Evolutionary conservation across 805 yeast genomes (phyloP).

Genomic region (Jamesozyma lodderae): DNA sequence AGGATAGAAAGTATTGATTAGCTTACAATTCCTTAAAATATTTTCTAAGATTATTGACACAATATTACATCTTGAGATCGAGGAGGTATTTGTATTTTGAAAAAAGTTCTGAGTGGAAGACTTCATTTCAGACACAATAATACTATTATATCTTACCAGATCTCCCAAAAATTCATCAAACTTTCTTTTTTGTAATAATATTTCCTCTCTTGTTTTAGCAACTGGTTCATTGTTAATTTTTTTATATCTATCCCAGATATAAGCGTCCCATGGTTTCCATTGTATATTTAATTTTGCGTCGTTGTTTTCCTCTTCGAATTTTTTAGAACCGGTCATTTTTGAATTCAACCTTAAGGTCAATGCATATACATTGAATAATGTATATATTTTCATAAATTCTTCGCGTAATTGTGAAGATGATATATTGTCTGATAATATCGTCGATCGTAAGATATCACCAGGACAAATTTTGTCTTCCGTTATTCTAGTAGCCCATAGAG

Average conservation of each 20-base stretch:
- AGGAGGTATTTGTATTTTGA: neutral
- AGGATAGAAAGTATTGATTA: constrained; percentile 16
- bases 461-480: constrained; percentile 13
- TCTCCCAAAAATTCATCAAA: constrained; percentile 16
- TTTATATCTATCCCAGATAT: constrained; percentile 12
- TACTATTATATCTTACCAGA: constrained; percentile 11
- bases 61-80: constrained; percentile 7
- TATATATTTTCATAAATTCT: constrained; percentile 18
- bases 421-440: constrained; percentile 11
- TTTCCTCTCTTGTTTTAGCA: constrained; percentile 8
- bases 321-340: neutral
- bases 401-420: constrained; percentile 10
- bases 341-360: constrained; percentile 8
- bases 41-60: constrained; percentile 9
- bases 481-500: constrained; percentile 11
- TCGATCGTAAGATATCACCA: constrained; percentile 19
- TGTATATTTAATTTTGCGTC: neutral
- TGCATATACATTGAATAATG: constrained; percentile 14
- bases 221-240: constrained; percentile 6
- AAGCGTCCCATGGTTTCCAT: constrained; percentile 16
- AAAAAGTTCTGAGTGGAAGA: constrained; percentile 5
- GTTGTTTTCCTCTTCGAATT: neutral
- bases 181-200: constrained; percentile 8
- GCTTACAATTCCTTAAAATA: constrained; percentile 11
- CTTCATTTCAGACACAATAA: constrained; percentile 17